These are phyloP conservation scores for Bjerkandera adusta DNA, from an alignment of 1,284 basidiomycete genomes.

Conservation along the genomic window DNA sequence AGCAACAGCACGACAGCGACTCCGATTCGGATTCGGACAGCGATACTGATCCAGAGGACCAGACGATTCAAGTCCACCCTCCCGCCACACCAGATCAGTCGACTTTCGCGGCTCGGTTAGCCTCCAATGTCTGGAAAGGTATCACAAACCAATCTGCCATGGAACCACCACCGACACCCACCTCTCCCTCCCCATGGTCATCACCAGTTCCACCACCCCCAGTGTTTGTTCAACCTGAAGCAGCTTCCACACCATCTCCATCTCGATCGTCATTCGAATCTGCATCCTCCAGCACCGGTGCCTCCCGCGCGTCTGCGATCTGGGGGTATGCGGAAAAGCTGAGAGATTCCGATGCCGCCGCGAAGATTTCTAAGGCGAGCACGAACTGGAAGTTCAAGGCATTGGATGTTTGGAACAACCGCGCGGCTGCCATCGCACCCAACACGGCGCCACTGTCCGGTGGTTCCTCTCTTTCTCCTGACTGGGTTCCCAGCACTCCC, in stretches of 20 bases:
- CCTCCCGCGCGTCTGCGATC: conserved; percentile 33
- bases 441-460: conserved; percentile 7
- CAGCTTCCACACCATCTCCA: conserved; percentile 10
- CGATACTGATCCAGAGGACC: conserved; percentile 32
- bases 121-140: conserved; percentile 66
- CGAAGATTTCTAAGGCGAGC: conserved; percentile 66
- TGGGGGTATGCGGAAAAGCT: conserved; percentile 74
- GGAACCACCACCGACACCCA: conserved; percentile 47
- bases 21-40: conserved; percentile 27
- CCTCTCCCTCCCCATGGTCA: conserved; percentile 16
- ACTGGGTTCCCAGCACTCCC: conserved; percentile 9
- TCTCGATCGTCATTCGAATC: conserved; percentile 19
- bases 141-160: conserved; percentile 73
- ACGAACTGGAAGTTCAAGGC: conserved; percentile 72
- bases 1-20: conserved; percentile 33
- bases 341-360: conserved; percentile 68
- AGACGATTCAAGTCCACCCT: conserved; percentile 5
- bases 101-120: conserved; percentile 52
- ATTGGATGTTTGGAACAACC: conserved; percentile 33
- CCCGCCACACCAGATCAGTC: conserved; percentile 16
- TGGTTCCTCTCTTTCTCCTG: conserved; percentile 17
- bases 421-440: conserved; percentile 16
- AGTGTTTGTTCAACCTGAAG: conserved; percentile 4
- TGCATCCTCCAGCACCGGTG: conserved; percentile 8
- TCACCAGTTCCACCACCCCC: conserved; percentile 15